A percentile compares a stretch with the other conserved stretches of the same genome.
Conservation (phyloP, 768 basidiomycete genomes). For the Hericium coralloides region DNA sequence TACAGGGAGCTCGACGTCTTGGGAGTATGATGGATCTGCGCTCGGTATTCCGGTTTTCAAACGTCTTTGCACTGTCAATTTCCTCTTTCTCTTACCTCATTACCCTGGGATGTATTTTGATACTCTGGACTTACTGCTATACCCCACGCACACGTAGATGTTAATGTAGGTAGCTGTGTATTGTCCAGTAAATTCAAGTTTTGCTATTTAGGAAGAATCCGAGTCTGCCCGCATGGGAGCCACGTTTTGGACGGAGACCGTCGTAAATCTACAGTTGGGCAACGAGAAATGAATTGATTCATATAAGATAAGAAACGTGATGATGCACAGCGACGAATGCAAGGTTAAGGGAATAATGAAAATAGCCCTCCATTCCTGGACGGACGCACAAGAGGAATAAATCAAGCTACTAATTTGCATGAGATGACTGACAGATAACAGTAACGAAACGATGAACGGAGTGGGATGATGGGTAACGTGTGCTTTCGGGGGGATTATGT, state of each 20-base stretch:
- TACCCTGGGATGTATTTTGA: not conserved
- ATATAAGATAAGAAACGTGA: conserved; percentile 26
- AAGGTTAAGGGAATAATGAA: conserved; percentile 19
- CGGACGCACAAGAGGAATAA: conserved; percentile 23
- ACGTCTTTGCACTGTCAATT: not conserved
- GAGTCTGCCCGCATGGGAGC: not conserved
- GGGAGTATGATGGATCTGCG: conserved; percentile 19
- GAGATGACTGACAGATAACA: conserved; percentile 20
- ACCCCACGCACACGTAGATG: not conserved
- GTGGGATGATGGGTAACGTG: conserved; percentile 6
- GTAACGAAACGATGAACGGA: conserved; percentile 14
- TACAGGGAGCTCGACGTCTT: conserved; percentile 42
- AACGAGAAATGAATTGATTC: conserved; percentile 9
- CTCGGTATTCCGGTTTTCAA: not conserved
- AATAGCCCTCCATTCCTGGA: conserved; percentile 12
- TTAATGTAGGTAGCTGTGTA: not conserved
- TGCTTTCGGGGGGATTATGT: conserved; percentile 11
- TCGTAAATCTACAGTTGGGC: not conserved
- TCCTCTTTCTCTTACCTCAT: not conserved
- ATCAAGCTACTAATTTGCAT: conserved; percentile 25
- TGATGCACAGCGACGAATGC: conserved; percentile 13
- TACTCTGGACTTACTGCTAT: not conserved
- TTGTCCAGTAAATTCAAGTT: not conserved
- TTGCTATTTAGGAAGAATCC: not conserved
- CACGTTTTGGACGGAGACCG: not conserved